Evolutionary conservation across 1,139 yeast species (phyloP).

Genomic region (Yamadazyma diospyri): DNA sequence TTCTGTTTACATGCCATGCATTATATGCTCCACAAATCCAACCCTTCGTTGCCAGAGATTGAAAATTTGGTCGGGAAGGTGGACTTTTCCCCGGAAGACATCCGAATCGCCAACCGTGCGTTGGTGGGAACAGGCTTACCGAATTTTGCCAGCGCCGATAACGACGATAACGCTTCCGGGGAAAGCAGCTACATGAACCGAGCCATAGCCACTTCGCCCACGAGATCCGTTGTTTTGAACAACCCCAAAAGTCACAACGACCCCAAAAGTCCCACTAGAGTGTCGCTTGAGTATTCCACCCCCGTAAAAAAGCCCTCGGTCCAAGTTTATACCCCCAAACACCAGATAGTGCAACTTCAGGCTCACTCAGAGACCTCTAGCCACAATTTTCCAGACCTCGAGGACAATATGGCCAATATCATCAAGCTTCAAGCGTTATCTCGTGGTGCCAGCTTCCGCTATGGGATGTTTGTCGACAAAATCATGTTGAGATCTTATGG

Average conservation of each 20-base stretch:
- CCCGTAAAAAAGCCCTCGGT: slow-evolving; percentile 4
- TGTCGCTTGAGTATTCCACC: slow-evolving; percentile 1
- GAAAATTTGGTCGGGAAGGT: slow-evolving; percentile 61
- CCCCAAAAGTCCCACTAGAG: background rate
- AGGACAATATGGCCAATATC: slow-evolving; percentile 22
- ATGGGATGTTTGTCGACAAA: slow-evolving; percentile 56
- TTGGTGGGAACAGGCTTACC: slow-evolving; percentile 62
- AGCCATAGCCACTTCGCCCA: slow-evolving; percentile 15
- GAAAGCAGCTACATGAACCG: slow-evolving; percentile 25
- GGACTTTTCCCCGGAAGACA: slow-evolving; percentile 63
- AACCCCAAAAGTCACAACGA: slow-evolving; percentile 2
- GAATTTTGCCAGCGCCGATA: slow-evolving; percentile 52
- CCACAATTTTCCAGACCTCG: slow-evolving; percentile 15
- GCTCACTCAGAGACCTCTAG: slow-evolving; percentile 1
- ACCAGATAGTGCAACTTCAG: slow-evolving; percentile 9
- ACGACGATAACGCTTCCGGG: slow-evolving; percentile 17
- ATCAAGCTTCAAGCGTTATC: slow-evolving; percentile 57
- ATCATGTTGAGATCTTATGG: slow-evolving; percentile 56
- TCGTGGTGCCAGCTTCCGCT: slow-evolving; percentile 64
- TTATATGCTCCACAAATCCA: slow-evolving; percentile 53
- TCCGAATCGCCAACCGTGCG: slow-evolving; percentile 64
- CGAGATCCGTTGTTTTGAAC: slow-evolving; percentile 6
- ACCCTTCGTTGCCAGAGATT: slow-evolving; percentile 59
- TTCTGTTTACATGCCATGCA: slow-evolving; percentile 90
- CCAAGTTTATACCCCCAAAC: slow-evolving; percentile 11